Evolutionary conservation across 345 rosid genomes (phyloP), one percentile per base, ranked within the genome.

Genomic region (Xanthoceras sorbifolium): DNA sequence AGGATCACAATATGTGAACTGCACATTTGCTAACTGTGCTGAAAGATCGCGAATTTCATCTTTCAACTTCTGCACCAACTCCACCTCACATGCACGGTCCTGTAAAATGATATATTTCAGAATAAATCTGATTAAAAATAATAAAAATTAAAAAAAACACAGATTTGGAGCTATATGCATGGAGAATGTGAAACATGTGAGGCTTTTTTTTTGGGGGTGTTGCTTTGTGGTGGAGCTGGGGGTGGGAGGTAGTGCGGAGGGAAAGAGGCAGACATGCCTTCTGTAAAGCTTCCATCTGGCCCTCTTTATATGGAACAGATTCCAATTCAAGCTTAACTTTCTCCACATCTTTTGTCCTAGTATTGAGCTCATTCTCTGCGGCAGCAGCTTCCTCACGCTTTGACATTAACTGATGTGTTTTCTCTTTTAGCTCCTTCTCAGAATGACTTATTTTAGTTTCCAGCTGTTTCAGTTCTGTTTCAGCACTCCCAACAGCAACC

Each of bases 261-360:
- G 63, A 62, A 10, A 79, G 70, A 73, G 50, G 28, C 44, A 68
- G n/a, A 75, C 73, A 74, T 73, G 90, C 99, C 94, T 91, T 96
- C 78, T 96, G 93, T 77, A 96, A 81, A 74, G 89, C 89, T 86
- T 96, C 97, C 94, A 93, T 90, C 74, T 92, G 92, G 71, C 97
- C 97, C 80, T 89, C 95, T 74, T 82, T 78, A 31, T 87, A 90
- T 22, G 92, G 79, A 78, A 96, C 83, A 81, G 97, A 90, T 66
- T 89, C 93, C 77, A 92, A 82, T 28, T 85, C 84, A 63, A 34
- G 76, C 78, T 86, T 79, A 55, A 86, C 84, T 74, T 76, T 86
- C 82, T 88, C 94, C 62, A 96, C 90, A 77, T 90, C 99, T 72
- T 79, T 87, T 80, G 60, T 83, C 81, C 97, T 87, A 64, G 87